These are phyloP conservation scores for Penicillium sp. DNA, from an alignment of 2,329 filamentous ascomycete species.

Conservation along the genomic window DNA sequence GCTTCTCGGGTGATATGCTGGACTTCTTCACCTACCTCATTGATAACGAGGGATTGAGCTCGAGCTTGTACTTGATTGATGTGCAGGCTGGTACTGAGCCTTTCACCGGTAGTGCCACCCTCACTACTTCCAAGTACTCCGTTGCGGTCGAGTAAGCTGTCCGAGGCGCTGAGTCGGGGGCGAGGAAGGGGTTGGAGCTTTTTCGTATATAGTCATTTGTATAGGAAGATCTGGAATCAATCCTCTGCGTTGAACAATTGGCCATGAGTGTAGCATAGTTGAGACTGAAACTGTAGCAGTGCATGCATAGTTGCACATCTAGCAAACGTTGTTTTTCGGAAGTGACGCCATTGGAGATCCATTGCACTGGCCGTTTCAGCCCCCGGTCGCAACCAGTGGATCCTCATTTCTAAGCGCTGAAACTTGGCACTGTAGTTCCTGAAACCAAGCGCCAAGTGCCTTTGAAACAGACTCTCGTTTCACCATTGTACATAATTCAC, in stretches of 20 bases:
- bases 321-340: neutral
- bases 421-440: neutral
- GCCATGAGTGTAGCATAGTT: neutral
- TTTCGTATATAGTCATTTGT: neutral
- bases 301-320: neutral
- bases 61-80: slow-evolving; percentile 54
- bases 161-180: neutral
- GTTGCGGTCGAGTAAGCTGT: slow-evolving; percentile 25
- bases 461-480: neutral
- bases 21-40: slow-evolving; percentile 60
- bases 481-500: neutral
- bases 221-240: neutral
- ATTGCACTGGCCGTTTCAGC: neutral
- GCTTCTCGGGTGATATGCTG: slow-evolving; percentile 59
- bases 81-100: slow-evolving; percentile 44
- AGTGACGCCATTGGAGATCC: neutral
- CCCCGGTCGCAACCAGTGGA: neutral
- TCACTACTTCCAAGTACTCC: slow-evolving; percentile 33
- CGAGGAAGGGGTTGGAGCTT: neutral
- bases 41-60: slow-evolving; percentile 33
- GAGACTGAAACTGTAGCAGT: neutral
- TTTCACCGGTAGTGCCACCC: slow-evolving; percentile 32
- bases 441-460: neutral
- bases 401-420: neutral
- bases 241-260: neutral